Percentiles rank a stretch among this genome's conserved stretches.
These are phyloP conservation scores for Lathyrus tuberosus DNA, from an alignment of 306 rosid genomes.

Conservation along the genomic window DNA sequence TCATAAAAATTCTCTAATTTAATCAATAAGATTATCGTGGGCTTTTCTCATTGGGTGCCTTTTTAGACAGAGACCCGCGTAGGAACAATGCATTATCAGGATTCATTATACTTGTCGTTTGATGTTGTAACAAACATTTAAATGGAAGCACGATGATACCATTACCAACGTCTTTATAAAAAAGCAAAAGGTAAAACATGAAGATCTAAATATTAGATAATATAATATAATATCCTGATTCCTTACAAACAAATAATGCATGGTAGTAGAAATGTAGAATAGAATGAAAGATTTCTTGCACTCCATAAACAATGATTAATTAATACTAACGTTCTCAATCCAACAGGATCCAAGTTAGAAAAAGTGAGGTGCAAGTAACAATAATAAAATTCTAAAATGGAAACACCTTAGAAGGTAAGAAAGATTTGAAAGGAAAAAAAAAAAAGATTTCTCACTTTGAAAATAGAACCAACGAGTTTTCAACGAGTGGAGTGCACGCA, in stretches of 20 bases:
- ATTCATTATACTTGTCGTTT: background rate
- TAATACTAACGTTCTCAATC: background rate
- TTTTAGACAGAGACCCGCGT: too few relatives aligned
- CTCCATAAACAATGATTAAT: background rate
- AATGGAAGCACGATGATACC: background rate
- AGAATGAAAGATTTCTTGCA: slow-evolving; percentile 1
- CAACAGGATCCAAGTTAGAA: background rate
- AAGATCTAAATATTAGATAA: background rate
- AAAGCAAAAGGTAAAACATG: background rate
- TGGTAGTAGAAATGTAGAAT: background rate
- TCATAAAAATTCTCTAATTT: too few relatives aligned
- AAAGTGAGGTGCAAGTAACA: slow-evolving; percentile 16
- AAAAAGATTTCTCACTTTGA: background rate
- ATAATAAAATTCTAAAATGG: background rate
- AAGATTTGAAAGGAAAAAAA: background rate
- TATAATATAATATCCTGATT: background rate
- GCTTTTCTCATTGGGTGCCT: too few relatives aligned
- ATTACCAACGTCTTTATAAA: background rate
- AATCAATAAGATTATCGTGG: too few relatives aligned
- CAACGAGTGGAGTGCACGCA: slow-evolving; percentile 16
- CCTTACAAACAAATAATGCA: background rate
- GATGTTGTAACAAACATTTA: background rate
- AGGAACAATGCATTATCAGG: too few relatives aligned
- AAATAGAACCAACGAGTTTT: background rate
- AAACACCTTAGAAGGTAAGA: slow-evolving; percentile 2